A percentile compares a stretch with the other conserved stretches of the same genome.
Conservation (phyloP, 441 rosid genomes). For the Euphorbia schlechtendalii region DNA sequence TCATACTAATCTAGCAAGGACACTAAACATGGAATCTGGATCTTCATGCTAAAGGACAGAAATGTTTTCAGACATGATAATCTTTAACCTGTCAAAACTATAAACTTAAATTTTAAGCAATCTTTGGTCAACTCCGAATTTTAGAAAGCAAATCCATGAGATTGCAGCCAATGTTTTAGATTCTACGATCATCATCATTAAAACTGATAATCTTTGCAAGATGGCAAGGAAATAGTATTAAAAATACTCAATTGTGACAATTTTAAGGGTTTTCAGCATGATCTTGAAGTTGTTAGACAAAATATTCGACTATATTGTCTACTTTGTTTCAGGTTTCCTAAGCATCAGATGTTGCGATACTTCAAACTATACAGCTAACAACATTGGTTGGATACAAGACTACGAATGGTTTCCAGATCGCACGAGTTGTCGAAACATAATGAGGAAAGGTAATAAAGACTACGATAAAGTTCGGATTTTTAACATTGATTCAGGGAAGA, state of each 20-base stretch:
- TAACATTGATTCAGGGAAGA: slow-evolving; percentile 33
- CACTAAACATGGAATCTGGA: slow-evolving; percentile 3
- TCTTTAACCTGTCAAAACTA: too few relatives aligned
- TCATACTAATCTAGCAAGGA: not conserved
- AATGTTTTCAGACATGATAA: too few relatives aligned
- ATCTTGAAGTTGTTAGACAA: not conserved
- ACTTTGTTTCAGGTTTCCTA: slow-evolving; percentile 41
- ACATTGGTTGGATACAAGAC: slow-evolving; percentile 38
- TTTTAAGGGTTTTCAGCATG: not conserved
- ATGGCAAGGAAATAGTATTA: slow-evolving; percentile 1
- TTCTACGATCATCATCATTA: too few relatives aligned
- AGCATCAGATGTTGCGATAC: slow-evolving; percentile 57
- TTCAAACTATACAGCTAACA: slow-evolving; percentile 22
- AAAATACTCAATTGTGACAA: too few relatives aligned
- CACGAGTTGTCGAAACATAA: slow-evolving; percentile 25
- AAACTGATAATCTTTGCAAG: slow-evolving; percentile 15
- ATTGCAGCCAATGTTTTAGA: too few relatives aligned
- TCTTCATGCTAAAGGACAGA: slow-evolving; percentile 2
- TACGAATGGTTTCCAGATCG: slow-evolving; percentile 32
- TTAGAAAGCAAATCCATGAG: not conserved
- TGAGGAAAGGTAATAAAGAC: slow-evolving; percentile 17
- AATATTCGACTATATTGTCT: slow-evolving; percentile 1
- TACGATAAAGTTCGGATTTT: slow-evolving; percentile 34
- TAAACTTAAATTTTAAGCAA: not conserved
- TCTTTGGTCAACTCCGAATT: slow-evolving; percentile 8